Evolutionary conservation across 2,329 filamentous ascomycete genomes (phyloP).

Genomic region (Stagonosporopsis tanaceti): DNA sequence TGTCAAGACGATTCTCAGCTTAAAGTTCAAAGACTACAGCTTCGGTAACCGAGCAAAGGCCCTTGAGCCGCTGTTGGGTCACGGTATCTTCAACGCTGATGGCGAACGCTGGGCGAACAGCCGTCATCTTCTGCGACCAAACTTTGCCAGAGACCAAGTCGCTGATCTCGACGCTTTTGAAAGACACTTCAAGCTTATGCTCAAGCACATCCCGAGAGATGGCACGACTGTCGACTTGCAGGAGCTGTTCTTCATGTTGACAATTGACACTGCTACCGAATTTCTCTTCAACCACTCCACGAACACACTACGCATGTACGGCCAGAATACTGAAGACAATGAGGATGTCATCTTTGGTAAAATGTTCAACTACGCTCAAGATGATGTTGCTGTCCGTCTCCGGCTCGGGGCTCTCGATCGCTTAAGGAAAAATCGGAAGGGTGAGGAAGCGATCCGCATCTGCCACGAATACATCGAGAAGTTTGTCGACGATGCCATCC

Average conservation of each 20-base stretch:
- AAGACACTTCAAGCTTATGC: conserved; percentile 64
- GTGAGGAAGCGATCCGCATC: conserved; percentile 50
- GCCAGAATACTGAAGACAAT: conserved; percentile 36
- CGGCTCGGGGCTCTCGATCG: conserved; percentile 48
- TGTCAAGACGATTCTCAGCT: conserved; percentile 55
- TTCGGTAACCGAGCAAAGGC: conserved; percentile 46
- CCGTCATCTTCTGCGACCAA: conserved; percentile 61
- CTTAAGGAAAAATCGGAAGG: conserved; percentile 46
- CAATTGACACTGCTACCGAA: conserved; percentile 60
- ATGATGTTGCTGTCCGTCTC: conserved; percentile 46
- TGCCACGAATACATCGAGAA: conserved; percentile 56
- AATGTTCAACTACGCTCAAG: conserved; percentile 55
- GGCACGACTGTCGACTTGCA: conserved; percentile 51
- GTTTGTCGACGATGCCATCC: conserved; percentile 56
- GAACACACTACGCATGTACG: conserved; percentile 45
- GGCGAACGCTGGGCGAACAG: conserved; percentile 52
- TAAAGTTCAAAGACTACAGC: conserved; percentile 58
- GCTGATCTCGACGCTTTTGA: conserved; percentile 67
- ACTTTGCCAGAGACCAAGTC: conserved; percentile 62
- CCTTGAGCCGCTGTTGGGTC: conserved; percentile 54
- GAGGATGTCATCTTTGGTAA: conserved; percentile 52
- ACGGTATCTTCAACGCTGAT: conserved; percentile 58
- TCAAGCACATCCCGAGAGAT: conserved; percentile 67
- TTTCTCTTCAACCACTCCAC: conserved; percentile 58
- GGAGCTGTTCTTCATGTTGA: conserved; percentile 58